phyloP scores from a whole-genome alignment of 2,329 filamentous ascomycete genomes.

The Aspergillus tamarii region DNA sequence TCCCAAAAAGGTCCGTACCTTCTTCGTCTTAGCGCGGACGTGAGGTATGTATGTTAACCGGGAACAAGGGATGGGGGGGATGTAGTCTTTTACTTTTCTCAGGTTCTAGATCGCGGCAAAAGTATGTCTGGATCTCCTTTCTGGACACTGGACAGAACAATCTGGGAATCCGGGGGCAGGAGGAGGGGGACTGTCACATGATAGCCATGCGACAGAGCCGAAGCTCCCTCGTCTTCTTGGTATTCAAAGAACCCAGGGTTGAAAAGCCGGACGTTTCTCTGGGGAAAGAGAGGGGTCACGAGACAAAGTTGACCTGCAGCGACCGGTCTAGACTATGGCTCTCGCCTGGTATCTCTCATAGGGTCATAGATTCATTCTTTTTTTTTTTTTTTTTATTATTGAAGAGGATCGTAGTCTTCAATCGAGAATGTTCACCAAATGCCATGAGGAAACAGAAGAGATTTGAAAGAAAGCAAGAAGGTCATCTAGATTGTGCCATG shows the following conservation, averaged over 20 bases:
- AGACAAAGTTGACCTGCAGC: slow-evolving; percentile 1
- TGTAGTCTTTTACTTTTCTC: too few species aligned
- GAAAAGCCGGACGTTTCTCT: neutral
- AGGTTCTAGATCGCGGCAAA: neutral
- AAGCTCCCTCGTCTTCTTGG: neutral
- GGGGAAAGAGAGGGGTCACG: neutral
- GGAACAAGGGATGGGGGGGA: neutral
- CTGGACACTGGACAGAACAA: neutral
- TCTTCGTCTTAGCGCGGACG: neutral
- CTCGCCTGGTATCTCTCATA: neutral
- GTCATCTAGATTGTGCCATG: neutral
- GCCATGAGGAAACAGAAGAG: neutral
- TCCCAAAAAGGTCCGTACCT: neutral
- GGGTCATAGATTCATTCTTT: neutral
- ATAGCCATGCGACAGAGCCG: neutral
- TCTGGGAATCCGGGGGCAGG: neutral
- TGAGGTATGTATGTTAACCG: neutral
- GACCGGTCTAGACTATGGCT: slow-evolving; percentile 8
- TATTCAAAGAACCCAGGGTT: neutral
- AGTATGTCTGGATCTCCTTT: neutral
- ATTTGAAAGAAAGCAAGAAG: neutral
- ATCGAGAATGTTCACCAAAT: neutral
- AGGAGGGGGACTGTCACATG: neutral
- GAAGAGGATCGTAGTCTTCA: neutral
- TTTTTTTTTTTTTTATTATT: neutral